Conservation (phyloP, 2,329 filamentous ascomycete genomes). For the Amauroascus niger region DNA sequence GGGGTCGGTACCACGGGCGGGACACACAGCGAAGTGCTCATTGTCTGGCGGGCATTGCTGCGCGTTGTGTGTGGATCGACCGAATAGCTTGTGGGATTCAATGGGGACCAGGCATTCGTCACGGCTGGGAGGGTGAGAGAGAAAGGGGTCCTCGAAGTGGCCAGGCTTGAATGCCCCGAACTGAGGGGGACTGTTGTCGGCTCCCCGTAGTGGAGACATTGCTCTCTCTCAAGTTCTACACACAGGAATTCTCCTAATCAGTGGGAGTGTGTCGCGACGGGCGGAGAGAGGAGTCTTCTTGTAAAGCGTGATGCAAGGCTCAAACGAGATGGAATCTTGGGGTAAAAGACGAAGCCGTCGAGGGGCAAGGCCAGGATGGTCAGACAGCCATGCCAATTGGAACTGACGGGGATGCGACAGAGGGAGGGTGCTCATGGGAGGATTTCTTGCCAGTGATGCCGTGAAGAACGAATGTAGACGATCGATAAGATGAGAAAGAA, state of each 20-base stretch:
- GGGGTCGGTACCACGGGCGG: conserved; percentile 6
- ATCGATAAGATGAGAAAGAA: neutral
- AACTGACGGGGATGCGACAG: neutral
- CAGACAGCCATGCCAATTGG: neutral
- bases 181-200: neutral
- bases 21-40: neutral
- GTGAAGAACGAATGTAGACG: no score
- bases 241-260: no score
- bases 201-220: neutral
- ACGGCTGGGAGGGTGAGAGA: conserved; percentile 30
- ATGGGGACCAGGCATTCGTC: conserved; percentile 32
- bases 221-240: neutral
- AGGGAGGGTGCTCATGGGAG: neutral
- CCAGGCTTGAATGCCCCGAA: conserved; percentile 5
- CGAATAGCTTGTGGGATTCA: conserved; percentile 19
- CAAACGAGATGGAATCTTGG: neutral
- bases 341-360: neutral
- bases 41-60: neutral
- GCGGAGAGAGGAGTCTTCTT: neutral
- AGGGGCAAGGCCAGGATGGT: neutral
- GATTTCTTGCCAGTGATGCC: neutral
- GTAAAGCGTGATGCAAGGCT: neutral
- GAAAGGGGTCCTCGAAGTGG: conserved; percentile 12
- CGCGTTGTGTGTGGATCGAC: neutral
- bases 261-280: no score